Conservation (phyloP, 371 early-diverging fungal genomes). For the Rhizopus delemar region DNA sequence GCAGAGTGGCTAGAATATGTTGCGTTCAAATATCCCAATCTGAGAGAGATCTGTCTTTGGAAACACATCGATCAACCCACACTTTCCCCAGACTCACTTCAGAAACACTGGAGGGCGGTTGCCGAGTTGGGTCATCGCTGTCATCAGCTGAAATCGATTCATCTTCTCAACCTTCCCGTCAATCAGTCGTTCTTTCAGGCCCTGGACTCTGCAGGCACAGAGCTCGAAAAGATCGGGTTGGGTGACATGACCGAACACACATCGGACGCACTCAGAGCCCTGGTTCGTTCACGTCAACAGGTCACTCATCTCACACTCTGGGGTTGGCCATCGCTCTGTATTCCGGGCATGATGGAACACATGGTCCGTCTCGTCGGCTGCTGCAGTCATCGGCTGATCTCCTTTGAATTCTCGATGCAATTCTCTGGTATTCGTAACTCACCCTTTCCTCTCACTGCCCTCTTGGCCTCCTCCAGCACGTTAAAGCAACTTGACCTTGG, state of each 20-base stretch:
- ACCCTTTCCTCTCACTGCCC: conserved; percentile 9
- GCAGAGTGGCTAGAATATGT: conserved; percentile 21
- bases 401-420: conserved; percentile 19
- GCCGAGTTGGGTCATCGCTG: conserved; percentile 7
- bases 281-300: conserved; percentile 17
- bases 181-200: conserved; percentile 18
- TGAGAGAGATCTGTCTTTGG: conserved; percentile 11
- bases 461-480: conserved; percentile 4
- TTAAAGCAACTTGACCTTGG: conserved; percentile 12
- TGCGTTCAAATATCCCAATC: conserved; percentile 8
- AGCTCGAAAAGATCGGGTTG: conserved; percentile 8
- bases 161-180: conserved; percentile 13
- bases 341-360: conserved; percentile 19
- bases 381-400: conserved; percentile 10
- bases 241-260: conserved; percentile 28
- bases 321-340: conserved; percentile 29
- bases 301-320: conserved; percentile 17
- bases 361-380: conserved; percentile 6
- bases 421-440: conserved; percentile 22
- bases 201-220: conserved; percentile 11
- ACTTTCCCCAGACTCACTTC: not conserved
- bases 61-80: not conserved
- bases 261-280: conserved; percentile 1
- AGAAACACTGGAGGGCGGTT: conserved; percentile 15
- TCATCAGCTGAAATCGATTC: conserved; percentile 3